Evolutionary conservation across 768 basidiomycete species (phyloP), one percentile per base, ranked within the genome.

Genomic region (Trametes cingulata): DNA sequence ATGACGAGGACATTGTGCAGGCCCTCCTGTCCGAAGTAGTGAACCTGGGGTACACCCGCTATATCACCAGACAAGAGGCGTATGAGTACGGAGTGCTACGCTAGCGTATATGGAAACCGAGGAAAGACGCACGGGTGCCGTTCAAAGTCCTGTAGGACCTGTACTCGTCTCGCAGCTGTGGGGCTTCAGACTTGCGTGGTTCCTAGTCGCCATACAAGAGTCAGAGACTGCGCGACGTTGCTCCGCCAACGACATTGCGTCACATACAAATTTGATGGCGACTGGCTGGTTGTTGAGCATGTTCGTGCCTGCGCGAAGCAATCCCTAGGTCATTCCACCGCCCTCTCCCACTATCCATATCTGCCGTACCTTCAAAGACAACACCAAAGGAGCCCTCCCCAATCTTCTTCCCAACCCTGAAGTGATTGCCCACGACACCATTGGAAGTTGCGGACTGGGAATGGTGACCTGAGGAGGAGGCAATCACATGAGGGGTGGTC

Each of bases 301-400:
- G 73, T 96, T 97, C 39, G 85, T 84, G 54, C 95, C 95, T 96
- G 67, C 41, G 52, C 56, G 68, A 47, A 52, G 29, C 61, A 47
- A 57, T 20, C 41, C 51, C 22, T 15, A 27, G 22, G 40, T 33
- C 20, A 52, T 3, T 17, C 27, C 10, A 13, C 41, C 19, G 52
- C 15, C n/a, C 19, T 7, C 17, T 14, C 12, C 3, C 20, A 48
- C 3, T 29, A 58, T 12, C 24, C 25, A 14, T n/a, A 41, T 41
- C 29, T 63, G 76, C 13, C 80, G 51, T 71, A 95, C 97, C 89
- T 83, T 98, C 88, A 76, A 97, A 93, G 63, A 98, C 90, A 65
- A 98, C 96, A 69, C 96, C 96, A 73, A 99, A 99, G n/a, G 90
- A 92, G 51, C 96, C 96, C 77, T 99, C 96, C 48, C 96, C 96